Evolutionary conservation across 352 stramenopile genomes (phyloP), one percentile per base, ranked within the genome.

Genomic region (Globisporangium nunn): DNA sequence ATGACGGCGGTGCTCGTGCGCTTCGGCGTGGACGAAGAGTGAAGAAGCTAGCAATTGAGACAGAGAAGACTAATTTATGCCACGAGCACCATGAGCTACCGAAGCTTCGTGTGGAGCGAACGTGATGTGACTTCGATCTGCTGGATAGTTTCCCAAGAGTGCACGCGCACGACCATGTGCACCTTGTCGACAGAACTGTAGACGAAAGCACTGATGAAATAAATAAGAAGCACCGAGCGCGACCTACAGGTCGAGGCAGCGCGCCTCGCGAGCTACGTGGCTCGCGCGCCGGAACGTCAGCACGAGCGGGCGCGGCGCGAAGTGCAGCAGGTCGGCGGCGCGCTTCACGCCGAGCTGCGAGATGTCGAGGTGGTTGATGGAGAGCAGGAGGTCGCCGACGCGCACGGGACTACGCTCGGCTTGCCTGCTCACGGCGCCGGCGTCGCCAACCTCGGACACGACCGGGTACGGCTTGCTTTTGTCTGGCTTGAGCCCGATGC

Each of bases 1-100:
- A 89, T 93, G 80, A 91, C 78, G 28, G 78, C 71, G 31, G 75
- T 90, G 54, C 72, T 93, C 58, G 77, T 93, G 41, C 71, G 77
- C 76, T 85, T 90, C 40, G 74, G 68, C 47, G 68, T 78, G 31
- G 49, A 56, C 6, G 29, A 49, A 40, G 35, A 62, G 18, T 54
- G 41, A 6, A 17, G 28, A 29, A 48, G 17, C 29, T 48, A 48
- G 17, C 40, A 45, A 7, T 18, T 4, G 40, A 18, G 40, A 5
- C 11, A 45, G 14, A 23, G 40, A 45, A 12, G 18, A n/a, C 7
- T 45, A 45, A 45, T 45, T 45, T 45, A 45, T 45, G 40, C 40
- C 40, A n/a, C 11, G 33, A 37, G 33, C 33, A 37, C 33, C 33
- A 23, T 23, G 23, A 23, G 23, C 23, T 23, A 23, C 23, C 23